These are phyloP conservation scores for Pecoramyces ruminantium DNA, from an alignment of 192 early-diverging fungal species.

Conservation along the genomic window DNA sequence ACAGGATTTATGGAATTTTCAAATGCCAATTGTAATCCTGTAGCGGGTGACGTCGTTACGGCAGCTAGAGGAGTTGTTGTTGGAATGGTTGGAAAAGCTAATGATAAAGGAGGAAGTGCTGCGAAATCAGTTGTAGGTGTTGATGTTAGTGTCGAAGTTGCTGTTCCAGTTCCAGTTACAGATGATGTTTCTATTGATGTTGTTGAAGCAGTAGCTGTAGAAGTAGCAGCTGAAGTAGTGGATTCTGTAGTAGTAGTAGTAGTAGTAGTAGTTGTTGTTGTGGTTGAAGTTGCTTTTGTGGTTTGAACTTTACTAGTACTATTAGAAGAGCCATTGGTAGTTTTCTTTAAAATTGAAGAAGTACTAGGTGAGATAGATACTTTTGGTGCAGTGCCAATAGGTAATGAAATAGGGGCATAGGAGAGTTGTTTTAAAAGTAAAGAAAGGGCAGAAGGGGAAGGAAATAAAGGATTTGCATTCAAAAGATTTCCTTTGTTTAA, in stretches of 20 bases:
- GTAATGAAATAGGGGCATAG: neutral
- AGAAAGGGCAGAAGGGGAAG: slow-evolving; percentile 16
- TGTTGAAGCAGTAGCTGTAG: slow-evolving; percentile 3
- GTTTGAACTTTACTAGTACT: no score
- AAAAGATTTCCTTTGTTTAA: slow-evolving; percentile 1
- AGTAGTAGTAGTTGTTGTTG: slow-evolving; percentile 1
- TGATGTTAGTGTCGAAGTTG: slow-evolving; percentile 1
- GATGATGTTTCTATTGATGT: slow-evolving; percentile 1
- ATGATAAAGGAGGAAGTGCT: neutral
- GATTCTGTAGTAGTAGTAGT: slow-evolving; percentile 6
- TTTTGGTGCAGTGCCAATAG: neutral
- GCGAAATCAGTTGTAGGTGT: neutral
- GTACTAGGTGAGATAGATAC: no score
- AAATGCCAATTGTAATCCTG: neutral
- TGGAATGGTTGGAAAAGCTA: neutral
- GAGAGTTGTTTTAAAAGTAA: neutral
- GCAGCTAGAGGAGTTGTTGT: neutral
- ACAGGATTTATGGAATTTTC: slow-evolving; percentile 8
- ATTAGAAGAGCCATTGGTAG: neutral
- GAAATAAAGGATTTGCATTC: slow-evolving; percentile 32
- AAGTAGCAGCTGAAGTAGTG: slow-evolving; percentile 1
- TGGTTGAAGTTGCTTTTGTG: no score
- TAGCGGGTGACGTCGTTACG: neutral
- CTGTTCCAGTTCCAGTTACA: neutral
- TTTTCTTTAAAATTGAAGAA: neutral